Conservation (phyloP, 2,329 filamentous ascomycete genomes). For the Colletotrichum lini region DNA sequence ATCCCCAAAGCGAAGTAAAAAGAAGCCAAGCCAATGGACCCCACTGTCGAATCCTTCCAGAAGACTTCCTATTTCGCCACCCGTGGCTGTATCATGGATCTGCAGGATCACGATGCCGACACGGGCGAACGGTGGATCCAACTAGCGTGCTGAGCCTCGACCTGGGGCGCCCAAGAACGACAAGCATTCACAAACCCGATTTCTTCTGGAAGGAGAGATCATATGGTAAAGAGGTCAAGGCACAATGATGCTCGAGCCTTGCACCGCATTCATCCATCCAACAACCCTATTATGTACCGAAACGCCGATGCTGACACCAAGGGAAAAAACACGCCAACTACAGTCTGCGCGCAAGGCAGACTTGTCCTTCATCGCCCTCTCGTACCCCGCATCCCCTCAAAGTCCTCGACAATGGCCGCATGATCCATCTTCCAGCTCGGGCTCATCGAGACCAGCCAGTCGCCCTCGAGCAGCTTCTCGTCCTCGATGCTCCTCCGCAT, state of each 20-base stretch:
- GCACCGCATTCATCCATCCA: background rate
- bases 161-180: background rate
- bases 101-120: background rate
- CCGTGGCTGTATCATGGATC: background rate
- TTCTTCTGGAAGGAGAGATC: slow-evolving; percentile 5
- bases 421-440: slow-evolving; percentile 37
- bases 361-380: slow-evolving; percentile 1
- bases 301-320: slow-evolving; percentile 23
- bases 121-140: background rate
- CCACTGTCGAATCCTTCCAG: slow-evolving; percentile 35
- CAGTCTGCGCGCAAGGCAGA: background rate
- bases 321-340: background rate
- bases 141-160: background rate
- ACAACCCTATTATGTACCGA: background rate
- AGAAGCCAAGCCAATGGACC: background rate
- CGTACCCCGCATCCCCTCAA: slow-evolving; percentile 33
- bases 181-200: slow-evolving; percentile 2
- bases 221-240: background rate
- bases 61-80: slow-evolving; percentile 39
- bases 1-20: background rate
- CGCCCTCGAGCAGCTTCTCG: slow-evolving; percentile 36
- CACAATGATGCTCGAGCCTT: background rate
- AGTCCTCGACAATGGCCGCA: slow-evolving; percentile 40
- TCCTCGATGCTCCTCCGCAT: slow-evolving; percentile 35
- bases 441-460: slow-evolving; percentile 40